These are phyloP conservation scores for Candida ovalis DNA, from an alignment of 805 yeast genomes.

Conservation along the genomic window DNA sequence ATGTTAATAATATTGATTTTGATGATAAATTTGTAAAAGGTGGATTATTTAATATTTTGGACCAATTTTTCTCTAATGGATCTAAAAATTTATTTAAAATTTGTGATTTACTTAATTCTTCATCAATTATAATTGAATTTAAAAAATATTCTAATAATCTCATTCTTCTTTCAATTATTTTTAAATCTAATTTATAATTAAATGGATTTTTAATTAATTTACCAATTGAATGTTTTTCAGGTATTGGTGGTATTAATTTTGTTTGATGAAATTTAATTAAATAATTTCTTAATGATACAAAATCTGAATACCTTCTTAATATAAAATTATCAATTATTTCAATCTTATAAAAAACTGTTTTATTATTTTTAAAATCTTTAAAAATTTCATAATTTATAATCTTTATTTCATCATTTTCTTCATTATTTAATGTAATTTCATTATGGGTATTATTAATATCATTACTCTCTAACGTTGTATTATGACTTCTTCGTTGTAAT, in stretches of 20 bases:
- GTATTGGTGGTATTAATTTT: constrained; percentile 92
- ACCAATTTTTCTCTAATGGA: constrained; percentile 48
- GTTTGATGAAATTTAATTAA: constrained; percentile 76
- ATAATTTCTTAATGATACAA: constrained; percentile 72
- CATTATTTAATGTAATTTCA: background rate
- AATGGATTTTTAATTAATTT: constrained; percentile 30
- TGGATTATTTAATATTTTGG: constrained; percentile 35
- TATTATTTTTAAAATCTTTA: constrained; percentile 26
- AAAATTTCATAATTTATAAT: constrained; percentile 19
- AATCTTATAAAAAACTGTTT: constrained; percentile 30
- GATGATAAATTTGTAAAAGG: constrained; percentile 43
- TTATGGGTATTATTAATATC: background rate
- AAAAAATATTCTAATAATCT: constrained; percentile 44
- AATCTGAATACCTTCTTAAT: constrained; percentile 86
- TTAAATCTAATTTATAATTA: constrained; percentile 27
- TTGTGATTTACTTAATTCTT: constrained; percentile 33
- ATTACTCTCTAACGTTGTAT: background rate
- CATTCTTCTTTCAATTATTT: constrained; percentile 44
- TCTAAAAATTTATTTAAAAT: constrained; percentile 47
- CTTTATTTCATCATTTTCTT: background rate
- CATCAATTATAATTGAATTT: constrained; percentile 34
- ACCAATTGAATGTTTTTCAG: constrained; percentile 66
- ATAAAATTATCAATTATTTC: constrained; percentile 16
- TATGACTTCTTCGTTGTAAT: constrained; percentile 1
- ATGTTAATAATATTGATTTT: constrained; percentile 43